These are phyloP conservation scores for Orbilia quercus DNA, from an alignment of 2,329 filamentous ascomycete genomes.

Conservation along the genomic window DNA sequence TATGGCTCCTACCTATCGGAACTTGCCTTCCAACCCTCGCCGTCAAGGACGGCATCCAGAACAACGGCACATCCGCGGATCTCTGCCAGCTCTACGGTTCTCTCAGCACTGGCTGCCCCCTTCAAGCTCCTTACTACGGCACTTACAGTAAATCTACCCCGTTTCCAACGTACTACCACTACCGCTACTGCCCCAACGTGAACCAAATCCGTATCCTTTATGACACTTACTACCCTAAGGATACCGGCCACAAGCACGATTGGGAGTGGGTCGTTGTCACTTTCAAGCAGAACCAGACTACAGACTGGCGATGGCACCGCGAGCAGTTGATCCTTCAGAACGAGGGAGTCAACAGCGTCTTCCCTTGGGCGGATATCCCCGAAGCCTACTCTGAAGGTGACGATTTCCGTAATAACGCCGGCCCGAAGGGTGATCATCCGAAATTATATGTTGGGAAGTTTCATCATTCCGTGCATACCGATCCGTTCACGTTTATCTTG, in stretches of 20 bases:
- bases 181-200: slow-evolving; percentile 52
- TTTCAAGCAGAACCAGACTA: slow-evolving; percentile 37
- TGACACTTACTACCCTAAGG: slow-evolving; percentile 48
- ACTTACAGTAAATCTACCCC: slow-evolving; percentile 52
- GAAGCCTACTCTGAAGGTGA: slow-evolving; percentile 52
- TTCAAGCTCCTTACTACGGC: slow-evolving; percentile 43
- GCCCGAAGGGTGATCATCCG: slow-evolving; percentile 47
- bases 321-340: slow-evolving; percentile 52
- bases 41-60: slow-evolving; percentile 45
- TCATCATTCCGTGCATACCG: slow-evolving; percentile 42
- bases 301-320: slow-evolving; percentile 51
- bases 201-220: slow-evolving; percentile 53
- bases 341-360: slow-evolving; percentile 39
- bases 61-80: slow-evolving; percentile 47
- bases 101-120: slow-evolving; percentile 47
- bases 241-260: slow-evolving; percentile 49
- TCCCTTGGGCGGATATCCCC: slow-evolving; percentile 37
- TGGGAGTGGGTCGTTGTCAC: slow-evolving; percentile 54
- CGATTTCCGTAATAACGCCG: slow-evolving; percentile 41
- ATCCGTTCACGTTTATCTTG: slow-evolving; percentile 35
- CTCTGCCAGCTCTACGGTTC: slow-evolving; percentile 48
- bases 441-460: slow-evolving; percentile 53
- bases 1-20: slow-evolving; percentile 55
- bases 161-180: slow-evolving; percentile 54
- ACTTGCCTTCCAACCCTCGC: slow-evolving; percentile 51